Evolutionary conservation across 345 rosid species (phyloP).

Genomic region (Aquilaria yunnanensis): DNA sequence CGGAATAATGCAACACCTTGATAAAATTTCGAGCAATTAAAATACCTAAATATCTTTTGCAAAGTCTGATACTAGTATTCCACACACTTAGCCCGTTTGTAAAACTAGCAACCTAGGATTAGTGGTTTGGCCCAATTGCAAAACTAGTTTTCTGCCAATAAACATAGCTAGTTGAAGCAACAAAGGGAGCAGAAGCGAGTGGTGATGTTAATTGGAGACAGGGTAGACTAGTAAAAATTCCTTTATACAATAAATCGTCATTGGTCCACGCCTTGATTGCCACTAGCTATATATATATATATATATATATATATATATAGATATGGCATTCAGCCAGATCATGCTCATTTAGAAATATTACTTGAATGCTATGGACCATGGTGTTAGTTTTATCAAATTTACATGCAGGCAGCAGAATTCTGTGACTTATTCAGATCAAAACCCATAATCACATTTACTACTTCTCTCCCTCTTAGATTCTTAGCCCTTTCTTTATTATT

Average conservation of each 20-base stretch:
- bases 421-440: conserved; percentile 16
- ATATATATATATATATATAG: neutral
- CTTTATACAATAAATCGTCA: neutral
- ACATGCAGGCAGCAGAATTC: neutral
- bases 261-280: conserved; percentile 1
- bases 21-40: no score
- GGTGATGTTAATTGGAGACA: neutral
- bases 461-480: no score
- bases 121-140: neutral
- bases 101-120: neutral
- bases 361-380: neutral
- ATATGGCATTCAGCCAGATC: no score
- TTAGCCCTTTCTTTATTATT: no score
- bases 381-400: neutral
- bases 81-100: no score
- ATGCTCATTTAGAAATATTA: neutral
- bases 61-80: no score
- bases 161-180: neutral
- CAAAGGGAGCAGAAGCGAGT: neutral
- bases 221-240: neutral
- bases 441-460: neutral
- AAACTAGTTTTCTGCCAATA: neutral
- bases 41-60: no score
- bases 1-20: no score
- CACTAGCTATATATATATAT: neutral